A percentile compares a stretch with the other conserved stretches of the same genome.
These are phyloP conservation scores for Laburnicola sp. DNA, from an alignment of 2,329 filamentous ascomycete genomes.

Conservation along the genomic window DNA sequence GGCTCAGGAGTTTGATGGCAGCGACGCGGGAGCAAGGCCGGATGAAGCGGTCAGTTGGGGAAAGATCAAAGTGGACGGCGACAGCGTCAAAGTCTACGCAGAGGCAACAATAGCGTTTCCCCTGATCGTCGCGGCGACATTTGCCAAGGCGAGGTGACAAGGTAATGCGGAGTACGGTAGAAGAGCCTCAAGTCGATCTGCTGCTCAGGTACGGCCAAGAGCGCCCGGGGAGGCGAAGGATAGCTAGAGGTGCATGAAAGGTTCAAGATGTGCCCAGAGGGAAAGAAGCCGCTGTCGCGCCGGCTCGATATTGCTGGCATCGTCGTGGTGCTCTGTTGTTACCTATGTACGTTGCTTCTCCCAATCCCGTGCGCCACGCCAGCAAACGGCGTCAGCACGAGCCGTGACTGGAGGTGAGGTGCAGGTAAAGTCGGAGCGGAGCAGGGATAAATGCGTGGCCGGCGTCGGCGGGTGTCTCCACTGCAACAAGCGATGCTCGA, in stretches of 20 bases:
- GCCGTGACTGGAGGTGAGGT: conserved; percentile 5
- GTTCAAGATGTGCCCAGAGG: no score
- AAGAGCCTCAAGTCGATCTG: no score
- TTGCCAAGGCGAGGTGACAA: conserved; percentile 53
- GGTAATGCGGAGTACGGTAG: not conserved
- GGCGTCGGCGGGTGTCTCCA: conserved; percentile 4
- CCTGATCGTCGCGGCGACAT: conserved; percentile 67
- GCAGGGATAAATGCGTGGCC: conserved; percentile 10
- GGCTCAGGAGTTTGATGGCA: conserved; percentile 95
- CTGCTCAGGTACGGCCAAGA: no score
- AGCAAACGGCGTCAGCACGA: not conserved
- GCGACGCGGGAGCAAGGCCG: conserved; percentile 89
- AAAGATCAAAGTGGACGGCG: conserved; percentile 88
- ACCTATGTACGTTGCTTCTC: no score
- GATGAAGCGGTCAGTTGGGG: conserved; percentile 99
- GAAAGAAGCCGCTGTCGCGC: no score
- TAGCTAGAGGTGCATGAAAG: no score
- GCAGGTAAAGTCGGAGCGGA: conserved; percentile 7
- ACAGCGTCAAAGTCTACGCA: conserved; percentile 81
- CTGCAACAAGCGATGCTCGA: not conserved
- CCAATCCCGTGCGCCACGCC: not conserved
- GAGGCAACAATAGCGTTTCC: conserved; percentile 70
- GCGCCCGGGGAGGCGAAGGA: no score
- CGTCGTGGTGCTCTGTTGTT: no score
- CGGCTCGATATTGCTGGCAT: no score